A percentile compares a stretch with the other conserved stretches of the same genome.
phyloP scores from a whole-genome alignment of 2,329 filamentous ascomycete species.

The Fusarium sp. region DNA sequence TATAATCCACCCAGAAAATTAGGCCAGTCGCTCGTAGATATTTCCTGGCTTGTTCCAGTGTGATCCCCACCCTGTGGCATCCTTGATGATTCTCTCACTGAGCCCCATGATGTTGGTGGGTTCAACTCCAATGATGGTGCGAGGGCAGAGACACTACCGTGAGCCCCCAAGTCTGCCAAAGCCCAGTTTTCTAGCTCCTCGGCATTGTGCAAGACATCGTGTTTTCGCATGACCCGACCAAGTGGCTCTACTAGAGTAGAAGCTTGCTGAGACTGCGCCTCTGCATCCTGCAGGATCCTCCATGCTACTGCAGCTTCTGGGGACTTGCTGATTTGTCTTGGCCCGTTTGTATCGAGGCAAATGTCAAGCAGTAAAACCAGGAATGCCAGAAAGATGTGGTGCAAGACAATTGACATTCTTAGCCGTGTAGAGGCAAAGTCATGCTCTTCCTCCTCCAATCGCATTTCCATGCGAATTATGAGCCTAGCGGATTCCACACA shows the following conservation, averaged over 20 bases:
- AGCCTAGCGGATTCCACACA: conserved; percentile 41
- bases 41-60: not conserved
- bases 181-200: not conserved
- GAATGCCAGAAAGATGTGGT: conserved; percentile 45
- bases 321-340: not conserved
- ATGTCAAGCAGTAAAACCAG: conserved; percentile 46
- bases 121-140: not conserved
- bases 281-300: not conserved
- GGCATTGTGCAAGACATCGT: not conserved
- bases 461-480: conserved; percentile 43
- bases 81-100: not conserved
- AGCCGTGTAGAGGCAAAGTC: conserved; percentile 40
- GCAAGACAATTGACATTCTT: conserved; percentile 41
- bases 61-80: not conserved
- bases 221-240: not conserved
- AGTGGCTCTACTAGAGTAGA: not conserved
- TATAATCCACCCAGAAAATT: not conserved
- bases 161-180: not conserved
- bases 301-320: not conserved
- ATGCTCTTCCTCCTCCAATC: conserved; percentile 35
- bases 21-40: not conserved
- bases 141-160: not conserved
- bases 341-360: conserved; percentile 33
- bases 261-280: not conserved
- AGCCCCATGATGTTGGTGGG: not conserved